Evolutionary conservation across 805 yeast species (phyloP).

Genomic region (Candida adriatica): DNA sequence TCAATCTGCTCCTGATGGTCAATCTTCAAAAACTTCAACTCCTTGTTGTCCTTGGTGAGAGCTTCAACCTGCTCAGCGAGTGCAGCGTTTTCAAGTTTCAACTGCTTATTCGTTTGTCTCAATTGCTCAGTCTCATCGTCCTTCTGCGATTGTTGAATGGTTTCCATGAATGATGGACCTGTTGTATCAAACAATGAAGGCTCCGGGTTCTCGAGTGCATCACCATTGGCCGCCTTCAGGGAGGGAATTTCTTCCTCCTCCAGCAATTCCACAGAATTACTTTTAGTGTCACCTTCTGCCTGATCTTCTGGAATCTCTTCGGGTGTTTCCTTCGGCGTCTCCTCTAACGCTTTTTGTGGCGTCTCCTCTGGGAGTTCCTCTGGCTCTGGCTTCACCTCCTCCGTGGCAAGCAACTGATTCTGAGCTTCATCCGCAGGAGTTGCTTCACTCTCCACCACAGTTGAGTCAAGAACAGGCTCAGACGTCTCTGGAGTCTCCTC

Average conservation of each 20-base stretch:
- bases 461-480: constrained; percentile 13
- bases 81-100: constrained; percentile 4
- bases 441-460: constrained; percentile 11
- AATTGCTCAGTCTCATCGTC: constrained; percentile 22
- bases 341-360: too few species aligned
- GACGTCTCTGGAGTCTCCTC: constrained; percentile 15
- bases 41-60: constrained; percentile 33
- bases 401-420: constrained; percentile 1
- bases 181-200: constrained; percentile 16
- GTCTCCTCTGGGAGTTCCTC: neutral
- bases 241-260: too few species aligned
- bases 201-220: too few species aligned
- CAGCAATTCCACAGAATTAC: too few species aligned
- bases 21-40: constrained; percentile 28
- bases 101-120: constrained; percentile 27
- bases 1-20: constrained; percentile 30
- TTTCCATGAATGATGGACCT: constrained; percentile 23
- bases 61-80: constrained; percentile 26
- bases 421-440: constrained; percentile 2
- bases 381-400: neutral
- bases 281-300: too few species aligned
- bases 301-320: too few species aligned
- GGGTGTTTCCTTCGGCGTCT: too few species aligned
- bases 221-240: too few species aligned
- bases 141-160: constrained; percentile 13